Evolutionary conservation across 208 protist genomes (phyloP), one percentile per base, ranked within the genome.

Genomic region (Perkinsela sp.): DNA sequence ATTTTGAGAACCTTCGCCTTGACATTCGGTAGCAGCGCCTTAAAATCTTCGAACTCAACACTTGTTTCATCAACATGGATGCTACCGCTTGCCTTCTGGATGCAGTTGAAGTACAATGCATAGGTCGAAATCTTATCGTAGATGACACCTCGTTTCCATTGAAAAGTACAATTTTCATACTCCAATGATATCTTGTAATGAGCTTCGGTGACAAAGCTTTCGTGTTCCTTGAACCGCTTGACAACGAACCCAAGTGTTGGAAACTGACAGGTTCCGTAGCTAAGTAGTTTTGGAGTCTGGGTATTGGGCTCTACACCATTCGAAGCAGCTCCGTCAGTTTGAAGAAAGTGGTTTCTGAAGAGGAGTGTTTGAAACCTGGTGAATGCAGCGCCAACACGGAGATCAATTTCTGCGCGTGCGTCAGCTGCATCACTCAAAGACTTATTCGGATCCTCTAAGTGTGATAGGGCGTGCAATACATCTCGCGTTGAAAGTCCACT

Each of bases 221-320:
- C 68, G 31, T 91, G 91, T 67, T 90, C 82, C 66, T 93, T 86
- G 71, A 95, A 85, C 65, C 89, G 77, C 72, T 91, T 76, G 31
- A 95, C 90, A 70, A 81, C 84, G 75, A 95, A 95, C 32, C 80
- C 87, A 16, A 96, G 80, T 67, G 92, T 95, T 1, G 94, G 94
- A 0, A 90, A 96, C 76, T 97, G 92, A 71, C 94, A 97, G 0
- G 91, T 92, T n/a, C 94, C 94, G 78, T 95, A 97, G 77, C 83
- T 90, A 48, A 92, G 80, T 66, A 92, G 83, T 68, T 75, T 88
- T 0, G 87, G 80, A 66, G 90, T 84, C 6, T 90, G 75, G 76
- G 90, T 78, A 29, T 85, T 85, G n/a, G n/a, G n/a, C 40, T 57
- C 40, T n/a, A 57, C 13, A 6, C 13, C 40, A 57, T 57, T 22